Percentiles rank a stretch among this genome's conserved stretches.
These are phyloP conservation scores for Dendrobium catenatum DNA, from an alignment of 106 monocot species.

Conservation along the genomic window DNA sequence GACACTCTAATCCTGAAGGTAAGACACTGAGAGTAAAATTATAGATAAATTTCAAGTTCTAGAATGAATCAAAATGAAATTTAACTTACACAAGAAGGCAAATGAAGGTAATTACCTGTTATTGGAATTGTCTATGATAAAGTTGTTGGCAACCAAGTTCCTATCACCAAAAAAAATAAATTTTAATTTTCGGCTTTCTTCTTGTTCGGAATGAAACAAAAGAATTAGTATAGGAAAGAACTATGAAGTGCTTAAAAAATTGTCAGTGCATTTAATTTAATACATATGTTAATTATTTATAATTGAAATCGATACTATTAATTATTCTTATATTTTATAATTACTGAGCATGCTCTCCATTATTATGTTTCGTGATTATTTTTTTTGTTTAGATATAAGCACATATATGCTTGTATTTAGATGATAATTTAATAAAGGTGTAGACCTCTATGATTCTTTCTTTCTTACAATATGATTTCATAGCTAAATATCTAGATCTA, in stretches of 20 bases:
- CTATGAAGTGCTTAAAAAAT: too few species aligned
- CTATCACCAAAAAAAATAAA: background rate
- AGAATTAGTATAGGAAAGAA: background rate
- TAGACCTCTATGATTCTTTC: too few species aligned
- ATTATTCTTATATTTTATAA: background rate
- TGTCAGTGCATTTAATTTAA: too few species aligned
- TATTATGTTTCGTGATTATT: too few species aligned
- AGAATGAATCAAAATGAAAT: background rate
- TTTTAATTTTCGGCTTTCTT: background rate
- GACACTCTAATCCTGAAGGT: conserved; percentile 64
- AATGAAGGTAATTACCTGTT: conserved; percentile 40
- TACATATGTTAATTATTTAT: background rate
- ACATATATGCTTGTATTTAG: too few species aligned
- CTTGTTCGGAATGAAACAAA: background rate
- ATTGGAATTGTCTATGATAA: conserved; percentile 53
- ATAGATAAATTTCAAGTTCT: background rate
- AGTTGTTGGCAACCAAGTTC: conserved; percentile 96
- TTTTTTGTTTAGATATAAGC: too few species aligned
- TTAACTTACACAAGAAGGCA: background rate
- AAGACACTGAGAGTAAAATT: conserved; percentile 31
- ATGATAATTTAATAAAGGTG: too few species aligned
- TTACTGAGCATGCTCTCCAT: too few species aligned
- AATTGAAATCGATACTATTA: background rate
- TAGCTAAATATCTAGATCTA: too few species aligned
- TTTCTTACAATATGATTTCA: too few species aligned